Base-by-base conservation (phyloP, 2,329 filamentous ascomycete genomes). In the Penicillium janthinellum region DNA sequence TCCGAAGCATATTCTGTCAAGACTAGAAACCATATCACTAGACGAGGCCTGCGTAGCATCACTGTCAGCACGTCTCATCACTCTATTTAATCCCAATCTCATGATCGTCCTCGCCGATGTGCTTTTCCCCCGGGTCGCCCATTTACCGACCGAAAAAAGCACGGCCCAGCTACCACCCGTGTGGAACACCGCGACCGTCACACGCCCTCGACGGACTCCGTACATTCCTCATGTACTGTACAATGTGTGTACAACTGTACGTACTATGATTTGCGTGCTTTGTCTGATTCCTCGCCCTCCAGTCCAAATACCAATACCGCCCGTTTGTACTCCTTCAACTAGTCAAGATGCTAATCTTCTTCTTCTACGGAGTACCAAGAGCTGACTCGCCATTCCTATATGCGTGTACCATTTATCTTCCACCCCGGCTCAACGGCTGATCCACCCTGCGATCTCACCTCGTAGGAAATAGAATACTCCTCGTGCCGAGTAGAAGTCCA, bases 101-200 rank as follows among this genome's bases (percentile, higher is more conserved):
- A 62, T 60, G 57, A 58, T 57, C 42, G 38, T 62, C 54, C 7
- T 20, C 22, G 37, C 45, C 49, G 35, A 51, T 41, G 28, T 25
- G 15, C 15, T 15, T 28, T 34, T 31, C 42, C 34, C 38, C 20
- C 20, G 20, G 37, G 17, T 22, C 52, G 38, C 28, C 15, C 38
- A 34, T 41, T 52, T 31, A 41, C 42, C 50, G 42, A 58, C 42
- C 56, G 41, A 54, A n/a, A 25, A 35, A 35, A 49, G 49, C 49
- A 48, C 45, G 39, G 44, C 20, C 37, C 48, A 60, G 49, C 47
- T 42, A 53, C 48, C 54, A 53, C 20, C 54, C 58, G 58, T 54
- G 58, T 56, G 51, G 57, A 54, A 59, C 52, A 51, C 15, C 51
- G 39, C 56, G 20, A 47, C 38, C 42, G 50, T 48, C 56, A 34